Evolutionary conservation across 2,329 filamentous ascomycete genomes (phyloP).

Genomic region (Exophiala dermatitidis): DNA sequence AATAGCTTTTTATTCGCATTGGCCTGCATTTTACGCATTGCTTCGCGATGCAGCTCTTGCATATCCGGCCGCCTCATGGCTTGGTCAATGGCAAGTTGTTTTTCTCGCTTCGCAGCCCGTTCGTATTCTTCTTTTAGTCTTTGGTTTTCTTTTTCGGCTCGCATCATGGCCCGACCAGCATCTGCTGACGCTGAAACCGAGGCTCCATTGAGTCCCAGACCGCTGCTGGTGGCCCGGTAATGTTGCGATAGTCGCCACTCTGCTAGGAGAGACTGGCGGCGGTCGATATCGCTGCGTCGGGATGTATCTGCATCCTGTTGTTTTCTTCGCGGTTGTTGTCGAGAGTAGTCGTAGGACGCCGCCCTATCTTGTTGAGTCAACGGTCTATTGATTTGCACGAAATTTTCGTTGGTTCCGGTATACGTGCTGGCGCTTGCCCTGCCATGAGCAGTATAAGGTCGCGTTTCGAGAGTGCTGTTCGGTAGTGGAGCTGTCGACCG

Average conservation of each 20-base stretch:
- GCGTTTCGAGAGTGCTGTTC: neutral
- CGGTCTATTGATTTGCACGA: constrained; percentile 1
- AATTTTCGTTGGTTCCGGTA: neutral
- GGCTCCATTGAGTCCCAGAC: constrained; percentile 24
- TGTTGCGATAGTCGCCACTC: constrained; percentile 60
- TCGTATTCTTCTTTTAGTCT: constrained; percentile 54
- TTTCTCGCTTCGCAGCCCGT: constrained; percentile 50
- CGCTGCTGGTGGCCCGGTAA: constrained; percentile 44
- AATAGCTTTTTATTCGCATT: constrained; percentile 39
- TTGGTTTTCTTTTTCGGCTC: constrained; percentile 58
- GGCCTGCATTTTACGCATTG: constrained; percentile 71
- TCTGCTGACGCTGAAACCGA: constrained; percentile 33
- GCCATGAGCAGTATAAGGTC: constrained; percentile 9
- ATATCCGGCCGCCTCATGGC: constrained; percentile 70
- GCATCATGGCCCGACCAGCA: constrained; percentile 40
- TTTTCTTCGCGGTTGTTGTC: constrained; percentile 17
- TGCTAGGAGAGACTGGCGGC: constrained; percentile 52
- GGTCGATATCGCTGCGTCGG: constrained; percentile 6
- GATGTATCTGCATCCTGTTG: too few relatives aligned
- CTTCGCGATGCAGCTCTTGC: constrained; percentile 68
- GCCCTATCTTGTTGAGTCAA: constrained; percentile 1
- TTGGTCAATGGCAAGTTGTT: constrained; percentile 61
- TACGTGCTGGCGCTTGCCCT: neutral
- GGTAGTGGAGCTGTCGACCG: constrained; percentile 1
- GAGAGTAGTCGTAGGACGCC: constrained; percentile 11